Base-by-base conservation (phyloP, 495 filamentous ascomycete species). In the Lasiosphaeria ovina region DNA sequence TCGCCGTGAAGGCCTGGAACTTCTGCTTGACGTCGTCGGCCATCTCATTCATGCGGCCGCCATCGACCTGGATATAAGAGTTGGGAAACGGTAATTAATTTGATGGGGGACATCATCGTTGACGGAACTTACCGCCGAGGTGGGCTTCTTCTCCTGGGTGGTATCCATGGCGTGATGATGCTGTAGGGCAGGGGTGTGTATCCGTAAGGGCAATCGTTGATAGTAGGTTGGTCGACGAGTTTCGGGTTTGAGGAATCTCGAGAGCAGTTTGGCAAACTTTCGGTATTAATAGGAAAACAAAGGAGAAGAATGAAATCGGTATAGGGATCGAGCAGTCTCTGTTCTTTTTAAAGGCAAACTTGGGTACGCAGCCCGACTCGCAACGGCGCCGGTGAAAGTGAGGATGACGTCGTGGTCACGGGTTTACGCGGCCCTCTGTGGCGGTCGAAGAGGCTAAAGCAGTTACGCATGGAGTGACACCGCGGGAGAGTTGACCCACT, bases 1-100 rank as follows among this genome's bases (percentile, higher is more conserved):
- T 68, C 16, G 80, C 80, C 42, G 76, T 61, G 63, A 79, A 77
- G 17, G 77, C 71, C 53, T 69, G 66, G 64, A 83, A 78, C 24
- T 64, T 63, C 16, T 57, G 57, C 60, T 71, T 69, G 59, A 67
- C 62, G 5, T 50, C 42, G 45, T 72, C 67, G 55, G 63, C 54
- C 44, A 67, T 34, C 49, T 69, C 66, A 32, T 68, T 51, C 51
- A 73, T 54, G 40, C 56, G 51, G 54, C 61, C 61, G 33, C 60
- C 62, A 31, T 59, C 36, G 17, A 57, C 61, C 54, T 60, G 31
- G 16, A 47, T 5, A n/a, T 11, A 9, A 47, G 44, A 47, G 5
- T 47, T 42, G 3, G 38, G 38, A 47, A n/a, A n/a, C 12, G 12
- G 16, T 47, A 5, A 9, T 24, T 24, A 24, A 24, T 24, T 24